Conservation (phyloP, 2,329 filamentous ascomycete genomes). For the Zasmidium cellare region DNA sequence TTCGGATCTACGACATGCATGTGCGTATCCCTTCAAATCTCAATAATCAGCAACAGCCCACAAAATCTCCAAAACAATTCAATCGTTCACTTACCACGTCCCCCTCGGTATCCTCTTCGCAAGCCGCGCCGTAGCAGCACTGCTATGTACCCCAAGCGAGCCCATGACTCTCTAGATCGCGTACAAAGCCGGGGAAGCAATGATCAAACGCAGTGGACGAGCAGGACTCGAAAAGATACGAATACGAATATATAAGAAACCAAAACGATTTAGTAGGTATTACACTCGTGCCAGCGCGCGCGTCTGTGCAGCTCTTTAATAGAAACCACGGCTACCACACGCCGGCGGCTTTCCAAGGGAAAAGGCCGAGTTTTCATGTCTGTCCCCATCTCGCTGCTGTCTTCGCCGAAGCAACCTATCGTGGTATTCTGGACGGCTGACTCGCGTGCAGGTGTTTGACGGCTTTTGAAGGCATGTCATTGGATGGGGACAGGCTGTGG, state of each 20-base stretch:
- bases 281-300: not conserved
- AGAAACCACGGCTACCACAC: not conserved
- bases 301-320: not conserved
- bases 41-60: not conserved
- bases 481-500: not conserved
- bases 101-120: not conserved
- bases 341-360: not conserved
- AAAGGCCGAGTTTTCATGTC: not conserved
- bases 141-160: not conserved
- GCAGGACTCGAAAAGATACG: not conserved
- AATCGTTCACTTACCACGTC: not conserved
- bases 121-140: not conserved
- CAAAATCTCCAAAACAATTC: not conserved
- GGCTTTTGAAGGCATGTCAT: too few species aligned
- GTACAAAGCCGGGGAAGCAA: not conserved
- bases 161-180: not conserved
- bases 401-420: not conserved
- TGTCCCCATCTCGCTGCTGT: too few species aligned
- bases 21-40: constrained; percentile 55
- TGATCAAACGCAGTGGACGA: not conserved
- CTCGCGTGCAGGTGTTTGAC: too few species aligned
- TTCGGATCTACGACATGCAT: constrained; percentile 63
- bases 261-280: not conserved
- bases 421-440: not conserved
- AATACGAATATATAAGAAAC: too few species aligned